Evolutionary conservation across 73 alveolate genomes (phyloP).

Genomic region (Diophrys appendiculata): DNA sequence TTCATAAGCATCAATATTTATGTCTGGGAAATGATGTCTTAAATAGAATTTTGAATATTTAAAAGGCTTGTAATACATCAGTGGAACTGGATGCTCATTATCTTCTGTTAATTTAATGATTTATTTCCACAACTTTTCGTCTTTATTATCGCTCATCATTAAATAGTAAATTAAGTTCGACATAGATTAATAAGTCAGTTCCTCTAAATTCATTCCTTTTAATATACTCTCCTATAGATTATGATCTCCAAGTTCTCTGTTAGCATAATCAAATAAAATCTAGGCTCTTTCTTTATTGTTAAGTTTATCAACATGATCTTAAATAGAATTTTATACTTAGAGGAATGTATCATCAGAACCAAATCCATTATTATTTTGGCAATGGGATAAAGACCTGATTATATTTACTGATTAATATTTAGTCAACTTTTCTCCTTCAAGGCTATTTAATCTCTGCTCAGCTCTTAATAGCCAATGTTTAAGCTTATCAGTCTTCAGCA

Average conservation of each 20-base stretch:
- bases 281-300: neutral
- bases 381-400: neutral
- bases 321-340: no score
- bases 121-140: neutral
- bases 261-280: neutral
- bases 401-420: neutral
- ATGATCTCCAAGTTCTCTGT: neutral
- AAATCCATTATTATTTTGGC: neutral
- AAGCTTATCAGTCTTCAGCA: neutral
- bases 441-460: no score
- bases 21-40: constrained; percentile 19
- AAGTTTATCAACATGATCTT: neutral
- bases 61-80: constrained; percentile 12
- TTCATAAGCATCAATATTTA: constrained; percentile 8
- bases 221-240: neutral
- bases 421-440: no score
- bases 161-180: no score
- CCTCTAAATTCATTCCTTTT: neutral
- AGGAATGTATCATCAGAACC: neutral
- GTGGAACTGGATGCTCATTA: constrained; percentile 2
- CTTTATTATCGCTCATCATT: neutral
- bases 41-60: constrained; percentile 8
- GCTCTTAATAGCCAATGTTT: no score
- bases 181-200: no score
- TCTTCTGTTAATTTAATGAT: neutral